Evolutionary conservation across 495 filamentous ascomycete genomes (phyloP).

Genomic region (Entonaema liquescens): DNA sequence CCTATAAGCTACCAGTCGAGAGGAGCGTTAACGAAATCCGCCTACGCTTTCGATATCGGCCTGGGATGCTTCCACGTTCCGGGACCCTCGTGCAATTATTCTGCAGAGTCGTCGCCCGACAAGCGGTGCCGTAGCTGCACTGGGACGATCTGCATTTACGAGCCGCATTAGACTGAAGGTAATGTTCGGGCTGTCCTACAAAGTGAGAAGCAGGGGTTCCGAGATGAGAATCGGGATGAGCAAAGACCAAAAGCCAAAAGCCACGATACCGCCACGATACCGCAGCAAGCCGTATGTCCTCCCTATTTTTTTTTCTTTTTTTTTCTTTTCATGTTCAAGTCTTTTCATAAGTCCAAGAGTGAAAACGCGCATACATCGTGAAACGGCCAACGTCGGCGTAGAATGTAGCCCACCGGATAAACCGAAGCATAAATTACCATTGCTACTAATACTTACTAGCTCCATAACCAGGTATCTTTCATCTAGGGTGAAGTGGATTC

Average conservation of each 20-base stretch:
- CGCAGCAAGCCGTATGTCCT: conserved; percentile 33
- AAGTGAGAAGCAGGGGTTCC: not conserved
- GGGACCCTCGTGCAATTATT: conserved; percentile 25
- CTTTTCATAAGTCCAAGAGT: not conserved
- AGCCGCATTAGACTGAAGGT: not conserved
- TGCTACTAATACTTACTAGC: not conserved
- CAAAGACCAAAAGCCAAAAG: not conserved
- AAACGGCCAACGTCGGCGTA: conserved; percentile 6
- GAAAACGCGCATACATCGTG: conserved; percentile 1
- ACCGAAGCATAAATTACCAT: conserved; percentile 7
- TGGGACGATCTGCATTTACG: conserved; percentile 6
- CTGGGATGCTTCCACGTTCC: conserved; percentile 29
- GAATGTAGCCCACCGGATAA: conserved; percentile 4
- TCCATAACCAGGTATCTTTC: not conserved
- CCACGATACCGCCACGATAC: conserved; percentile 38
- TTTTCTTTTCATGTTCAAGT: too few species aligned
- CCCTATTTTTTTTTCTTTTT: conserved; percentile 11
- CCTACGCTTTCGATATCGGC: conserved; percentile 14
- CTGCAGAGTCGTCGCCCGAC: conserved; percentile 24
- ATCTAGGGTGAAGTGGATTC: conserved; percentile 13
- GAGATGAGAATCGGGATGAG: not conserved
- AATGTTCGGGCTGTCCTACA: not conserved
- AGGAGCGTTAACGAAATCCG: too few species aligned
- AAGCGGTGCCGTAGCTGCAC: conserved; percentile 14
- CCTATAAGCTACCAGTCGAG: too few species aligned